Conservation (phyloP, 371 early-diverging fungal genomes). For the Capillidium heterosporum region DNA sequence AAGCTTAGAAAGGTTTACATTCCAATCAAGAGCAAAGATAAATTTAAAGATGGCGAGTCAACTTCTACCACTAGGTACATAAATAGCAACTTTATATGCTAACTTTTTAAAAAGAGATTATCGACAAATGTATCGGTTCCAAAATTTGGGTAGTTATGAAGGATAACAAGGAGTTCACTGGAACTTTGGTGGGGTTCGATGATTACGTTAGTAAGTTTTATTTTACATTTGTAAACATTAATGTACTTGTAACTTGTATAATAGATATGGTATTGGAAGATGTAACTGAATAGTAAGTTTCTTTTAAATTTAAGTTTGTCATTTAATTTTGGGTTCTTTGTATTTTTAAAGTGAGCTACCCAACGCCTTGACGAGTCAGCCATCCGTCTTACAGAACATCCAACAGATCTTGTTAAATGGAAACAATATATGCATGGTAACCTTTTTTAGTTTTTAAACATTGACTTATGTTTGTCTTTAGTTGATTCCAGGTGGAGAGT, state of each 20-base stretch:
- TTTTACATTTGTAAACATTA: background rate
- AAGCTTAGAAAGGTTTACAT: no score
- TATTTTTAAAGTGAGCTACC: conserved; percentile 46
- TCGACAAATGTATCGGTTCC: conserved; percentile 95
- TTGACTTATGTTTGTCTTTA: background rate
- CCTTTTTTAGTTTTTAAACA: background rate
- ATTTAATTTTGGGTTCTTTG: conserved; percentile 67
- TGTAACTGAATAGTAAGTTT: conserved; percentile 81
- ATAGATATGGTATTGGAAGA: conserved; percentile 92
- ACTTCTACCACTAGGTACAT: no score
- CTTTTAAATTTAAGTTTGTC: conserved; percentile 3
- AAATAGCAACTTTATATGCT: no score
- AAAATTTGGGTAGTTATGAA: conserved; percentile 95
- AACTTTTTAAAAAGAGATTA: conserved; percentile 50
- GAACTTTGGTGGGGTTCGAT: conserved; percentile 90
- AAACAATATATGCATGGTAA: conserved; percentile 87
- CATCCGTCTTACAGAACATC: no score
- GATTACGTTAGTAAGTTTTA: conserved; percentile 80
- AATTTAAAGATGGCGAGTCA: no score
- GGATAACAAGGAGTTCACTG: conserved; percentile 85
- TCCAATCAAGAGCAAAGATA: no score
- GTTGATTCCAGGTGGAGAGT: conserved; percentile 28
- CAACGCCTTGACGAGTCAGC: conserved; percentile 8
- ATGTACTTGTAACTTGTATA: background rate
- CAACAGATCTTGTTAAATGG: conserved; percentile 82